Evolutionary conservation across 1,284 basidiomycete genomes (phyloP).

Genomic region (Neolentinus lepideus): DNA sequence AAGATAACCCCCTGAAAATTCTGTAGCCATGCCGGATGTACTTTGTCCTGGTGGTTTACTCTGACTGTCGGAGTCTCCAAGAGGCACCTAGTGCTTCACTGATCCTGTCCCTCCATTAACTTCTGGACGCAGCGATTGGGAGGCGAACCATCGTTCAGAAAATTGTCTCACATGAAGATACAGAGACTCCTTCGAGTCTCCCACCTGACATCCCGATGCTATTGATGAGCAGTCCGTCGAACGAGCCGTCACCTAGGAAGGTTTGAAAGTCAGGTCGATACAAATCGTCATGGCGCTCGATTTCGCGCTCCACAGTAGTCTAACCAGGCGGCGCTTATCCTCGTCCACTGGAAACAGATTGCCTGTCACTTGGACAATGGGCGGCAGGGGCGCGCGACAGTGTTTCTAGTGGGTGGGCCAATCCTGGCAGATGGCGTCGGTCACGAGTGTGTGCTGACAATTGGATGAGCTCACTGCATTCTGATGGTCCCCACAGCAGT

Average conservation of each 20-base stretch:
- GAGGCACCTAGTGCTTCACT: no score
- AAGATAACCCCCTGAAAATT: no score
- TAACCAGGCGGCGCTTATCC: neutral
- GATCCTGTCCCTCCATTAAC: conserved; percentile 3
- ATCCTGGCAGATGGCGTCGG: neutral
- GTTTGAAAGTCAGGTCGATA: neutral
- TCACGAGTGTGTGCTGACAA: neutral
- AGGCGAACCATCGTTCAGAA: conserved; percentile 7
- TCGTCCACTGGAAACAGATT: neutral
- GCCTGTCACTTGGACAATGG: neutral
- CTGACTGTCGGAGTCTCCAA: no score
- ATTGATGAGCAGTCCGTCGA: neutral
- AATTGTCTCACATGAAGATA: conserved; percentile 6
- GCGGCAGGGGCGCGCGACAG: neutral
- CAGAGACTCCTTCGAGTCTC: conserved; percentile 2
- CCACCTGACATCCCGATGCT: neutral
- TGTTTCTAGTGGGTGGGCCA: neutral
- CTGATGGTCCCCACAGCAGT: conserved; percentile 1
- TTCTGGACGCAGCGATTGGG: conserved; percentile 1
- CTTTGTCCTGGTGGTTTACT: no score
- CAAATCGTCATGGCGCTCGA: neutral
- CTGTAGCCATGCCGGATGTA: no score
- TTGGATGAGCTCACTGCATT: neutral
- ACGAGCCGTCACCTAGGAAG: neutral
- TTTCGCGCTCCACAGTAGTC: neutral